Evolutionary conservation across 768 basidiomycete species (phyloP).

Genomic region (Tephrocybe sp.): DNA sequence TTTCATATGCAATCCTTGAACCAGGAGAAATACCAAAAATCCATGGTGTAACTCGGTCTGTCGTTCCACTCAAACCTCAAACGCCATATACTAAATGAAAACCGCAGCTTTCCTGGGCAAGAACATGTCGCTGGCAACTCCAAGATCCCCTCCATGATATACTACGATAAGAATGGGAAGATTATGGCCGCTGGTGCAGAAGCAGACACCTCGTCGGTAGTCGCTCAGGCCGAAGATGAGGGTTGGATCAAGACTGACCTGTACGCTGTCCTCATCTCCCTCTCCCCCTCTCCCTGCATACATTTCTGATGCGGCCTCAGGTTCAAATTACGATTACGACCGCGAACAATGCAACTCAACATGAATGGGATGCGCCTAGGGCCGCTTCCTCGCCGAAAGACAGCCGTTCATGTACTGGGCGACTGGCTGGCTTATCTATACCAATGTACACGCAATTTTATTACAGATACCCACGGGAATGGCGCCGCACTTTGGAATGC

Average conservation of each 20-base stretch:
- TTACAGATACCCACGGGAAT: constrained; percentile 81
- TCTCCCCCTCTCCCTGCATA: constrained; percentile 3
- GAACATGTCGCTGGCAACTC: constrained; percentile 84
- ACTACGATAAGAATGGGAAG: constrained; percentile 62
- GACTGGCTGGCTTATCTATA: constrained; percentile 78
- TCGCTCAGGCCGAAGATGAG: constrained; percentile 72
- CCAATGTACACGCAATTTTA: constrained; percentile 70
- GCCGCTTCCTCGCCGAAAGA: constrained; percentile 61
- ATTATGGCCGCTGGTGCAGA: constrained; percentile 78
- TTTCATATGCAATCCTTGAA: constrained; percentile 80
- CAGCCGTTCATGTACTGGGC: constrained; percentile 72
- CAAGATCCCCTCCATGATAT: constrained; percentile 78
- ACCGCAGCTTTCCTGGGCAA: constrained; percentile 71
- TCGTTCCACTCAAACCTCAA: background rate
- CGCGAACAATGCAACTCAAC: constrained; percentile 72
- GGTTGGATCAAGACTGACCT: constrained; percentile 74
- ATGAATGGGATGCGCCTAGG: constrained; percentile 84
- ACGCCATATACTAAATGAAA: constrained; percentile 5
- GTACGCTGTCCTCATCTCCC: constrained; percentile 39
- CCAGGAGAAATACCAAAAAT: constrained; percentile 82
- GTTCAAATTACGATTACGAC: constrained; percentile 78
- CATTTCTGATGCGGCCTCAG: constrained; percentile 36
- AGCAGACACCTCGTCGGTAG: constrained; percentile 57
- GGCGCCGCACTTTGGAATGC: constrained; percentile 67
- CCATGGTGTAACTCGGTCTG: constrained; percentile 73